Evolutionary conservation across 345 rosid genomes (phyloP).

Genomic region (Odontarrhena argentea): DNA sequence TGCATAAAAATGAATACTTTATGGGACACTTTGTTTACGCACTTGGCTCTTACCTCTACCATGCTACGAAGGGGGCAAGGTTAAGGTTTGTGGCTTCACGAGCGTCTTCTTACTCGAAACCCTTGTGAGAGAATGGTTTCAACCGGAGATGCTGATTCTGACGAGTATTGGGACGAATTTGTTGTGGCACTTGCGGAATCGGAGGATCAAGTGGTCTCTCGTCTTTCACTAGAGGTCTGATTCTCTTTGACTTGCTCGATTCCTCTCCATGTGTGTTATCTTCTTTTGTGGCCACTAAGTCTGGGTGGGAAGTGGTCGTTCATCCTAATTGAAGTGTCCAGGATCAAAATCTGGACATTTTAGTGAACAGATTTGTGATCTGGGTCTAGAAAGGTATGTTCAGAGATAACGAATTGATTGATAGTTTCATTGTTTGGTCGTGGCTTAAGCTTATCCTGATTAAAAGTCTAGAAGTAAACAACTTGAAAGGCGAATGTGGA

Average conservation of each 20-base stretch:
- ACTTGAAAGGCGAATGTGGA: background rate
- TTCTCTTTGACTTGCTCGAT: constrained; percentile 15
- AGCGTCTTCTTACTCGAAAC: background rate
- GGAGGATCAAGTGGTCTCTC: constrained; percentile 17
- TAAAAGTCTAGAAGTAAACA: background rate
- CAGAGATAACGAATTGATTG: background rate
- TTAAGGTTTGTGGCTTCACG: no score
- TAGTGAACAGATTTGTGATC: background rate
- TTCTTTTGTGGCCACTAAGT: background rate
- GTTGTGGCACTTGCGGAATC: constrained; percentile 1
- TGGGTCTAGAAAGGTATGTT: no score
- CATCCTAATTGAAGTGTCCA: background rate
- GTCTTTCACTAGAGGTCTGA: constrained; percentile 26
- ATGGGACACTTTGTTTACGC: background rate
- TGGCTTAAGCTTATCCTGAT: background rate
- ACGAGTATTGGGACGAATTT: constrained; percentile 5
- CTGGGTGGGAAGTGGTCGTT: background rate
- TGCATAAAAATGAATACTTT: constrained; percentile 11
- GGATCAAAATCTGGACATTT: background rate
- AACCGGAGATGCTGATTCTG: background rate
- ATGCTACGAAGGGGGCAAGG: no score
- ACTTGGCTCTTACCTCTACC: background rate
- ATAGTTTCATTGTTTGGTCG: constrained; percentile 10
- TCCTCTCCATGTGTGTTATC: background rate
- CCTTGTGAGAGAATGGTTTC: background rate